Percentiles rank a stretch among this genome's conserved stretches.
Conservation (phyloP, 768 basidiomycete species). For the Polyporus arcularius region DNA sequence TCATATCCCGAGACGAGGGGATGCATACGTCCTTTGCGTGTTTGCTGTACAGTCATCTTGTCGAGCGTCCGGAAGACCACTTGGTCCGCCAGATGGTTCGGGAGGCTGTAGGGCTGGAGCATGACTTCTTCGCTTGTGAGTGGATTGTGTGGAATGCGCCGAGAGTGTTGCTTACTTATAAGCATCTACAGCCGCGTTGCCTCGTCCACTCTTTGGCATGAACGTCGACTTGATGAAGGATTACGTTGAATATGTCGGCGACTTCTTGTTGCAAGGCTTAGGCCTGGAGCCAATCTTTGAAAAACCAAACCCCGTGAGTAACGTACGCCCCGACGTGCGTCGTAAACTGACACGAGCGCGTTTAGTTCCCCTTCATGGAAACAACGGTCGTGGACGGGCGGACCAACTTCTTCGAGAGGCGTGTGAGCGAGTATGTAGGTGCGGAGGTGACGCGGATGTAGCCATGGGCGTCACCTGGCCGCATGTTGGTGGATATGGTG, state of each 20-base stretch:
- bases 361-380: constrained; percentile 38
- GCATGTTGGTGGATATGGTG: too few relatives aligned
- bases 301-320: constrained; percentile 30
- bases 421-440: background rate
- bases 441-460: too few relatives aligned
- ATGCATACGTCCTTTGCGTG: constrained; percentile 59
- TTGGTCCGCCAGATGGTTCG: constrained; percentile 43
- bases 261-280: background rate
- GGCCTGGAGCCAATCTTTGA: constrained; percentile 24
- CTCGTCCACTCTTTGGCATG: background rate
- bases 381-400: constrained; percentile 36
- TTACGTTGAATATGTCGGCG: constrained; percentile 38
- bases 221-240: constrained; percentile 46
- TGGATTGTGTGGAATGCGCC: constrained; percentile 26
- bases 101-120: constrained; percentile 49
- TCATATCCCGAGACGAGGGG: constrained; percentile 58
- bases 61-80: constrained; percentile 2
- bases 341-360: too few relatives aligned
- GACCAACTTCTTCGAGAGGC: constrained; percentile 19
- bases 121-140: constrained; percentile 44
- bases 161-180: constrained; percentile 48
- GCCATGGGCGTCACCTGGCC: too few relatives aligned
- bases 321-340: too few relatives aligned
- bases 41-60: constrained; percentile 53
- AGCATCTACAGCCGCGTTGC: background rate